These are phyloP conservation scores for Cercis canadensis DNA, from an alignment of 306 rosid species.

Conservation along the genomic window DNA sequence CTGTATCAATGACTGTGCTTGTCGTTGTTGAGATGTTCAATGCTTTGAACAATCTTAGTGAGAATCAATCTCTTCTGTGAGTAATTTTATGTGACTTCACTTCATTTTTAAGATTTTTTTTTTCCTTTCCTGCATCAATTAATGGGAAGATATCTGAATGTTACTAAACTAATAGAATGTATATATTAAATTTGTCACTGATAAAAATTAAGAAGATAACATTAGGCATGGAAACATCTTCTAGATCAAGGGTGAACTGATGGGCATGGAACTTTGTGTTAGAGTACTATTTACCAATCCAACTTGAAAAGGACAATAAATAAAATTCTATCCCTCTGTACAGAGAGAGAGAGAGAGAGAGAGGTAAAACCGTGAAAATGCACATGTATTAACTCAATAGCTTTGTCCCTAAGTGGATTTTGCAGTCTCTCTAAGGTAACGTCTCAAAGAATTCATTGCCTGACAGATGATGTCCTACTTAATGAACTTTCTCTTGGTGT, in stretches of 20 bases:
- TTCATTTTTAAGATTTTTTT: constrained; percentile 4
- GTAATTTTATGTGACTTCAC: constrained; percentile 43
- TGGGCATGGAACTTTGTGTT: too few relatives aligned
- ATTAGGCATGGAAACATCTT: too few relatives aligned
- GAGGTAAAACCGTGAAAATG: too few relatives aligned
- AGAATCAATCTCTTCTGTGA: constrained; percentile 97
- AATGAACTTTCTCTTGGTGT: not conserved
- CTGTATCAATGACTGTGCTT: constrained; percentile 97
- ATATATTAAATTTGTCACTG: not conserved
- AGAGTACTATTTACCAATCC: too few relatives aligned
- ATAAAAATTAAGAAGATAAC: not conserved
- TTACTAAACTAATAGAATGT: not conserved
- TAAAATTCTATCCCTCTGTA: too few relatives aligned
- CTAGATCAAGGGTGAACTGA: too few relatives aligned
- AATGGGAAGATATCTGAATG: constrained; percentile 24
- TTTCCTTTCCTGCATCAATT: constrained; percentile 22
- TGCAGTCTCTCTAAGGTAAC: too few relatives aligned
- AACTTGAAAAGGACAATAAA: too few relatives aligned
- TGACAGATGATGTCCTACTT: not conserved
- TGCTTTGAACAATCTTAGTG: constrained; percentile 97
- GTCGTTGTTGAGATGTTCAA: constrained; percentile 99
- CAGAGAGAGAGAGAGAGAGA: too few relatives aligned
- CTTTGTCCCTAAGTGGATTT: not conserved
- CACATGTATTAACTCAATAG: not conserved
- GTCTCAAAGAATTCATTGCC: not conserved